Conservation (phyloP, 306 rosid genomes). For the Mimosa pudica region DNA sequence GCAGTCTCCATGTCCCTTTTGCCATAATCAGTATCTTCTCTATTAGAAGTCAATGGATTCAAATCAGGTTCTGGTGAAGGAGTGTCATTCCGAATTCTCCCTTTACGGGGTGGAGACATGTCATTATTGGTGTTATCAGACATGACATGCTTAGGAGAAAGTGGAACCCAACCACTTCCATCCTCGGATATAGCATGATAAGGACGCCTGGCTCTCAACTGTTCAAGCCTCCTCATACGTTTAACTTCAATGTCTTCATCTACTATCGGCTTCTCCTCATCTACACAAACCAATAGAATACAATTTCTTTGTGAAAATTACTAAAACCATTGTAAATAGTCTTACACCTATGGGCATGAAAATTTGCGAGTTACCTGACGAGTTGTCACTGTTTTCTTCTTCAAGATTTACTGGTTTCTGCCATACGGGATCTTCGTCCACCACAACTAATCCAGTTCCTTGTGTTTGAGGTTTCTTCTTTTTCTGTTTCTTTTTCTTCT, state of each 20-base stretch:
- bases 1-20: constrained; percentile 30
- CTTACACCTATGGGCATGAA: constrained; percentile 3
- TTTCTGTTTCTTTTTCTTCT: constrained; percentile 46
- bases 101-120: constrained; percentile 68
- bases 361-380: constrained; percentile 47
- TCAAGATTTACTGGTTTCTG: constrained; percentile 69
- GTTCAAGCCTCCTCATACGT: constrained; percentile 85
- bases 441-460: constrained; percentile 60
- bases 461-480: constrained; percentile 47
- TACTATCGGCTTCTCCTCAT: constrained; percentile 70
- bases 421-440: constrained; percentile 90
- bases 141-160: constrained; percentile 46
- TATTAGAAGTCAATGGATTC: constrained; percentile 35
- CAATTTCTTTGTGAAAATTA: not conserved
- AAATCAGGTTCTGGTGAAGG: constrained; percentile 58
- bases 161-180: constrained; percentile 96
- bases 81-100: constrained; percentile 56
- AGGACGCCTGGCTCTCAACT: constrained; percentile 62
- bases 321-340: not conserved
- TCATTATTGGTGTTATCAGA: constrained; percentile 41
- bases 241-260: constrained; percentile 90
- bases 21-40: constrained; percentile 39
- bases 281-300: constrained; percentile 38
- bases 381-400: constrained; percentile 56
- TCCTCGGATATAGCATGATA: constrained; percentile 77